A percentile compares a stretch with the other conserved stretches of the same genome.
phyloP scores from a whole-genome alignment of 2,329 filamentous ascomycete genomes.

The Fusarium setosum region DNA sequence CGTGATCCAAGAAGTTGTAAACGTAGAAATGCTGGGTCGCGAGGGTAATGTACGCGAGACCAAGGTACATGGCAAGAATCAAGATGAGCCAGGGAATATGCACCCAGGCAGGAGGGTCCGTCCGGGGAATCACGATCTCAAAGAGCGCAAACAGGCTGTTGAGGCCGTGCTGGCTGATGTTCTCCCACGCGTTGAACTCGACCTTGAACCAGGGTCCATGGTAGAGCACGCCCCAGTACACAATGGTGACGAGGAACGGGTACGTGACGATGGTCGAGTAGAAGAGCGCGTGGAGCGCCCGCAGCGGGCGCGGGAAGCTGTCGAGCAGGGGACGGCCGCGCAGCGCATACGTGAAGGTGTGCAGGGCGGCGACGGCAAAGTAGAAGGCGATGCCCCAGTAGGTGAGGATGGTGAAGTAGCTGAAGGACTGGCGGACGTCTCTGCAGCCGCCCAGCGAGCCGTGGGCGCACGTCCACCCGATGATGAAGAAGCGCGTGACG shows the following conservation, averaged over 20 bases:
- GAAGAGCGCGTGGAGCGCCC: constrained; percentile 72
- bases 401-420: constrained; percentile 84
- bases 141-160: constrained; percentile 81
- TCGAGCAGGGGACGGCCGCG: constrained; percentile 66
- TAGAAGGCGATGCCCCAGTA: constrained; percentile 90
- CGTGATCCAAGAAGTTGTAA: constrained; percentile 81
- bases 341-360: constrained; percentile 75
- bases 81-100: constrained; percentile 76
- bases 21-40: constrained; percentile 79
- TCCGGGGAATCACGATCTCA: constrained; percentile 77
- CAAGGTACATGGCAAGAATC: constrained; percentile 78
- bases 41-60: constrained; percentile 78
- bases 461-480: constrained; percentile 73
- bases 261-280: constrained; percentile 72
- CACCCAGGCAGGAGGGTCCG: constrained; percentile 67
- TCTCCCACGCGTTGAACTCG: constrained; percentile 69
- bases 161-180: constrained; percentile 79
- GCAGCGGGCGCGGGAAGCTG: constrained; percentile 69
- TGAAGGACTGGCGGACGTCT: constrained; percentile 70
- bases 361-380: constrained; percentile 73
- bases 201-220: constrained; percentile 60
- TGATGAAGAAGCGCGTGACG: constrained; percentile 74
- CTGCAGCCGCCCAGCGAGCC: constrained; percentile 54
- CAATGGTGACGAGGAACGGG: constrained; percentile 76
- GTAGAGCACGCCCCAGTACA: constrained; percentile 76